phyloP scores from a whole-genome alignment of 1,139 yeast species.

The Diutina siamensis region DNA sequence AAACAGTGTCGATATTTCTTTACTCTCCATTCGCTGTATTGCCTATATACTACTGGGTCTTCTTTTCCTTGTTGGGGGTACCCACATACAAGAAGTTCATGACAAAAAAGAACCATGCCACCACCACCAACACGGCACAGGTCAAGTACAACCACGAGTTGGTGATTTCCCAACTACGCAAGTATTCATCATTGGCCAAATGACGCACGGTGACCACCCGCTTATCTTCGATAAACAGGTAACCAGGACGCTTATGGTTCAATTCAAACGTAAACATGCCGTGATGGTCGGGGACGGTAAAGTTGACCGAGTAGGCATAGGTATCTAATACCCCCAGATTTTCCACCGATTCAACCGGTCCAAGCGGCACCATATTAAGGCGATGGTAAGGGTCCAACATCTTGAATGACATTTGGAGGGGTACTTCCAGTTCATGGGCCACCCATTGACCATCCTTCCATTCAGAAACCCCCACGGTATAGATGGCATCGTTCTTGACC shows the following conservation, averaged over 20 bases:
- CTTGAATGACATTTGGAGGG: constrained; percentile 71
- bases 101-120: constrained; percentile 69
- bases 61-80: not conserved
- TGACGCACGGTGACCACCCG: constrained; percentile 81
- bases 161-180: constrained; percentile 85
- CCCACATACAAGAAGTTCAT: constrained; percentile 47
- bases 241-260: constrained; percentile 75
- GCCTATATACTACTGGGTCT: not conserved
- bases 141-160: constrained; percentile 88
- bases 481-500: constrained; percentile 56
- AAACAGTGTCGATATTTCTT: too few relatives aligned
- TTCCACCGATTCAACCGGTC: constrained; percentile 28
- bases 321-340: constrained; percentile 35
- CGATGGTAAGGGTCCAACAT: constrained; percentile 96
- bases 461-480: constrained; percentile 56
- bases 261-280: constrained; percentile 88
- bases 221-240: constrained; percentile 52
- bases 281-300: constrained; percentile 86
- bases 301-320: constrained; percentile 27
- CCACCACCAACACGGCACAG: constrained; percentile 56
- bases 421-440: constrained; percentile 46
- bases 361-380: constrained; percentile 39
- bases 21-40: too few relatives aligned
- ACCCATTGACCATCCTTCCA: constrained; percentile 56
- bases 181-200: constrained; percentile 90